Evolutionary conservation across 192 early-diverging fungal species (phyloP).

Genomic region (Coemansia sp.): DNA sequence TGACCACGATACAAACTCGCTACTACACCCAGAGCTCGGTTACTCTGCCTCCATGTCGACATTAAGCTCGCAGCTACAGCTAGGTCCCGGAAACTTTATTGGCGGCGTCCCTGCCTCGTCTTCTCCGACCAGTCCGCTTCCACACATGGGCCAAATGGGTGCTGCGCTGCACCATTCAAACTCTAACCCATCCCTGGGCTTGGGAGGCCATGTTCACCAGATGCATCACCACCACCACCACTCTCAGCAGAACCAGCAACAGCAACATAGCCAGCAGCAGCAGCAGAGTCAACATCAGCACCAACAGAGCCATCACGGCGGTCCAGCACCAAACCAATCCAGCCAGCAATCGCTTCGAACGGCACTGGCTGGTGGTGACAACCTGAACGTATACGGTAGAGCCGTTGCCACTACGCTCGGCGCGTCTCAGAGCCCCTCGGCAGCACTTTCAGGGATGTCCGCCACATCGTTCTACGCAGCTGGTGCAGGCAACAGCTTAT

Average conservation of each 20-base stretch:
- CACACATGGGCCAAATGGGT: conserved; percentile 43
- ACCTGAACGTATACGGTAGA: conserved; percentile 33
- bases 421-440: conserved; percentile 18
- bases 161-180: conserved; percentile 46
- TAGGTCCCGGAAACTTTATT: conserved; percentile 42
- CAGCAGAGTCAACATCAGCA: conserved; percentile 19
- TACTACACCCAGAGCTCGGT: conserved; percentile 48
- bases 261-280: conserved; percentile 30
- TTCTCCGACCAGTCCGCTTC: conserved; percentile 47
- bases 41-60: conserved; percentile 52
- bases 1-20: conserved; percentile 55
- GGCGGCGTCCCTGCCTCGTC: conserved; percentile 39
- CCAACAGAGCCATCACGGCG: conserved; percentile 15
- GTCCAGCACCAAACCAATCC: conserved; percentile 16
- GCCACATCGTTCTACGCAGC: conserved; percentile 36
- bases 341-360: conserved; percentile 40
- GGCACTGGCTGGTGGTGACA: conserved; percentile 40
- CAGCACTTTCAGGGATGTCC: conserved; percentile 26
- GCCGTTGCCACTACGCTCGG: conserved; percentile 22
- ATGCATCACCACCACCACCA: conserved; percentile 19
- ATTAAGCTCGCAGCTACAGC: conserved; percentile 45
- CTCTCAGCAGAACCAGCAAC: conserved; percentile 12
- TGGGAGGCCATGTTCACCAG: conserved; percentile 15
- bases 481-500: conserved; percentile 41
- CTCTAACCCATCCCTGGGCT: conserved; percentile 35